phyloP scores from a whole-genome alignment of 768 basidiomycete species.

The Floccularia luteovirens region DNA sequence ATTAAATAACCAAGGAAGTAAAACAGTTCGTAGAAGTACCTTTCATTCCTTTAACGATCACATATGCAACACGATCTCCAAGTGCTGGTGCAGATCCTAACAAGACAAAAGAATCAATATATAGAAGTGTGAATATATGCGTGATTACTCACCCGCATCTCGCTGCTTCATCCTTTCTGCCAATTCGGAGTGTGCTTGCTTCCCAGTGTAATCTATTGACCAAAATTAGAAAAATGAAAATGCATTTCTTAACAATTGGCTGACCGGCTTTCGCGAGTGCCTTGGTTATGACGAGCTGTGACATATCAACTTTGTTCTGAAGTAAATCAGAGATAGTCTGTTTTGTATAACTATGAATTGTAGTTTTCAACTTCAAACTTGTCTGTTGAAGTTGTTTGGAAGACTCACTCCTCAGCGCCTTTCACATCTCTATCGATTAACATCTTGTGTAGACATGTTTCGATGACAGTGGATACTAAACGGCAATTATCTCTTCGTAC shows the following conservation, averaged over 20 bases:
- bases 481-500: conserved; percentile 98
- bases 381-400: background rate
- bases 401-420: conserved; percentile 82
- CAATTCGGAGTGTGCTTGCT: conserved; percentile 95
- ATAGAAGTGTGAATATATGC: background rate
- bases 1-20: background rate
- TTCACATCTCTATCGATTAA: conserved; percentile 91
- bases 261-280: conserved; percentile 82
- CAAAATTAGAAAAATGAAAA: background rate
- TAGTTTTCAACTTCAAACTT: background rate
- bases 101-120: background rate
- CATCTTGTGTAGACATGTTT: conserved; percentile 97
- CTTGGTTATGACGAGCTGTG: conserved; percentile 97
- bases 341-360: conserved; percentile 71
- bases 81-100: conserved; percentile 92
- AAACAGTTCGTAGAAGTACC: conserved; percentile 42
- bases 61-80: conserved; percentile 98
- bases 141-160: conserved; percentile 60
- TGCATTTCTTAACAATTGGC: conserved; percentile 9
- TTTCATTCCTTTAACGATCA: conserved; percentile 95
- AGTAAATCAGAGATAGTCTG: conserved; percentile 88
- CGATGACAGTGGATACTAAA: conserved; percentile 96
- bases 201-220: conserved; percentile 75
- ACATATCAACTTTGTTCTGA: conserved; percentile 98
- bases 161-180: conserved; percentile 94